Percentiles rank a stretch among this genome's conserved stretches.
These are phyloP conservation scores for Fagus sylvatica DNA, from an alignment of 306 rosid genomes.

Conservation along the genomic window DNA sequence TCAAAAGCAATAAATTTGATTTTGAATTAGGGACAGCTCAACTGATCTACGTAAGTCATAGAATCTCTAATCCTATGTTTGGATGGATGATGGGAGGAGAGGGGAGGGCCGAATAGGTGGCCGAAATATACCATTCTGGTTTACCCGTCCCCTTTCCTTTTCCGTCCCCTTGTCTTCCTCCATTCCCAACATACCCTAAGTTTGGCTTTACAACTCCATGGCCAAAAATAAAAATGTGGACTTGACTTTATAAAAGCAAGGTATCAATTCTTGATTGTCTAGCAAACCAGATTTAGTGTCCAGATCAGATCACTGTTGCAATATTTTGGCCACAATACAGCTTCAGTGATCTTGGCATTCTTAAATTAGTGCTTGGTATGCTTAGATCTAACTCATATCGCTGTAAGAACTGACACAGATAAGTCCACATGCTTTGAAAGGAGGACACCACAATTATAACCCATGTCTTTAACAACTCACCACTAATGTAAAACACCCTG, in stretches of 20 bases:
- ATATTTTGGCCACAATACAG: neutral
- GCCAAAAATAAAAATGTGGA: neutral
- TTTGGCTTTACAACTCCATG: neutral
- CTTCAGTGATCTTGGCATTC: neutral
- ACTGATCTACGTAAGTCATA: neutral
- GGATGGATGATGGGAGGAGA: too few relatives aligned
- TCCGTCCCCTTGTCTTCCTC: too few relatives aligned
- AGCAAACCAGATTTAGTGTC: neutral
- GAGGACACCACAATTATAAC: neutral
- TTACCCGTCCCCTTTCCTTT: too few relatives aligned
- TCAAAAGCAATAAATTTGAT: neutral
- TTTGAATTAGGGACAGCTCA: neutral
- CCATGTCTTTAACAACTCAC: too few relatives aligned
- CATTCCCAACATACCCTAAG: too few relatives aligned
- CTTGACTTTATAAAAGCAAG: neutral
- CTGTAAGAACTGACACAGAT: neutral
- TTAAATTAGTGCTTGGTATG: neutral
- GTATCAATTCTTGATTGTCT: neutral
- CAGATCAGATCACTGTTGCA: neutral
- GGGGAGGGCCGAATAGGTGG: too few relatives aligned
- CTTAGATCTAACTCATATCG: neutral
- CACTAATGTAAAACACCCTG: neutral
- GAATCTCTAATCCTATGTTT: neutral
- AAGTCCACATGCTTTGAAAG: neutral
- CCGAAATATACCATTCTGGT: too few relatives aligned